These are phyloP conservation scores for Rhodotorula taiwanensis DNA, from an alignment of 768 basidiomycete species.

Conservation along the genomic window DNA sequence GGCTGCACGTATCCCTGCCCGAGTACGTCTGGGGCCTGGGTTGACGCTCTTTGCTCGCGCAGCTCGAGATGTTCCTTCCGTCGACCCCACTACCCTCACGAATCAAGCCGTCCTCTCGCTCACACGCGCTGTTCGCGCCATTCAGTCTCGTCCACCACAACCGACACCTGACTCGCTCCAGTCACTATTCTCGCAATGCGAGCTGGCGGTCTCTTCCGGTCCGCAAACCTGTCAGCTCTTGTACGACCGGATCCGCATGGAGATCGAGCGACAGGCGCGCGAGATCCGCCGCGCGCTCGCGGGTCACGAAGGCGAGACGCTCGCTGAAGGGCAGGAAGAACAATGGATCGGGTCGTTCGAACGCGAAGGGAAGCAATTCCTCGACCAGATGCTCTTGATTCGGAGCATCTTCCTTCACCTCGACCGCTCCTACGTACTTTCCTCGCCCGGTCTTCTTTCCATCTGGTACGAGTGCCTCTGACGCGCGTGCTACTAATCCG, in stretches of 20 bases:
- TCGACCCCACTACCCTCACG: constrained; percentile 1
- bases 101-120: constrained; percentile 28
- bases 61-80: not conserved
- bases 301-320: constrained; percentile 13
- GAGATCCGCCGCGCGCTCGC: constrained; percentile 49
- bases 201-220: constrained; percentile 43
- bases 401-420: constrained; percentile 63
- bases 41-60: not conserved
- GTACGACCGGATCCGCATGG: constrained; percentile 55
- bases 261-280: constrained; percentile 56
- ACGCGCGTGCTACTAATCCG: too few species aligned
- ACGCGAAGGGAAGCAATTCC: constrained; percentile 58
- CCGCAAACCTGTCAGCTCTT: constrained; percentile 51
- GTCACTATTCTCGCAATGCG: constrained; percentile 39
- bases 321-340: constrained; percentile 43
- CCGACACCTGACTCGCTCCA: constrained; percentile 39
- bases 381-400: constrained; percentile 55
- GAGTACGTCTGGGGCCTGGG: too few species aligned
- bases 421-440: constrained; percentile 59
- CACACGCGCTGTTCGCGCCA: constrained; percentile 38
- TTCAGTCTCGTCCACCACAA: constrained; percentile 35
- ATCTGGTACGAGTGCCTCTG: constrained; percentile 54
- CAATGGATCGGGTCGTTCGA: constrained; percentile 60
- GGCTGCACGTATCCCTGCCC: not conserved
- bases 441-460: constrained; percentile 45